A percentile compares a stretch with the other conserved stretches of the same genome.
phyloP scores from a whole-genome alignment of 1,284 basidiomycete genomes.

The Serendipita sp. region DNA sequence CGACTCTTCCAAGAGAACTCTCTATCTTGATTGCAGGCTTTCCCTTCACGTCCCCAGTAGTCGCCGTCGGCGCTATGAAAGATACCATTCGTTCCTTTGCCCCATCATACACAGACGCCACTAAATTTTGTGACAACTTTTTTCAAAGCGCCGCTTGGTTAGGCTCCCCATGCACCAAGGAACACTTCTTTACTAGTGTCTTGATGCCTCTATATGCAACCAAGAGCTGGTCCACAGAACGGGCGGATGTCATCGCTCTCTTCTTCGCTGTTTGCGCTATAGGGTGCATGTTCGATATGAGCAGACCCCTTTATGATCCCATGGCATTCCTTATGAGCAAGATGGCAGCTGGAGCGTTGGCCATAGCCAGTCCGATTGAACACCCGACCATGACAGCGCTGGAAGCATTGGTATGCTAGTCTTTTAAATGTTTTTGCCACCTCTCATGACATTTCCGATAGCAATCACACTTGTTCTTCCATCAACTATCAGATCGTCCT shows the following conservation, averaged over 20 bases:
- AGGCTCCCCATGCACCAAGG: neutral
- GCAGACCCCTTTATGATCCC: neutral
- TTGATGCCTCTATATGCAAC: neutral
- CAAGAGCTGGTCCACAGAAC: neutral
- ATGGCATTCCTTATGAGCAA: neutral
- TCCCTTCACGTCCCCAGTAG: neutral
- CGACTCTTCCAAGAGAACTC: neutral
- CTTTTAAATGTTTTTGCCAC: neutral
- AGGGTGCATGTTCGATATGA: neutral
- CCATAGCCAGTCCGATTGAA: neutral
- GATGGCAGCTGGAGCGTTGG: neutral
- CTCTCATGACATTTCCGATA: neutral
- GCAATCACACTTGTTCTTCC: slow-evolving; percentile 1
- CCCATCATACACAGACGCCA: neutral
- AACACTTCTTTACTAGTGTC: neutral
- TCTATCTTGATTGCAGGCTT: neutral
- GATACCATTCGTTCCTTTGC: neutral
- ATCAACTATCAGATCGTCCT: neutral
- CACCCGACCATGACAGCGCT: neutral
- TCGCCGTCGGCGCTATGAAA: neutral
- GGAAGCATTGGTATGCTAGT: neutral
- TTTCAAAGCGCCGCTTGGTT: neutral
- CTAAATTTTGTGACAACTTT: neutral
- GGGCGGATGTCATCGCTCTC: neutral
- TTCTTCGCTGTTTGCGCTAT: neutral